Conservation (phyloP, 2,329 filamentous ascomycete species). For the Rutstroemia sp. region DNA sequence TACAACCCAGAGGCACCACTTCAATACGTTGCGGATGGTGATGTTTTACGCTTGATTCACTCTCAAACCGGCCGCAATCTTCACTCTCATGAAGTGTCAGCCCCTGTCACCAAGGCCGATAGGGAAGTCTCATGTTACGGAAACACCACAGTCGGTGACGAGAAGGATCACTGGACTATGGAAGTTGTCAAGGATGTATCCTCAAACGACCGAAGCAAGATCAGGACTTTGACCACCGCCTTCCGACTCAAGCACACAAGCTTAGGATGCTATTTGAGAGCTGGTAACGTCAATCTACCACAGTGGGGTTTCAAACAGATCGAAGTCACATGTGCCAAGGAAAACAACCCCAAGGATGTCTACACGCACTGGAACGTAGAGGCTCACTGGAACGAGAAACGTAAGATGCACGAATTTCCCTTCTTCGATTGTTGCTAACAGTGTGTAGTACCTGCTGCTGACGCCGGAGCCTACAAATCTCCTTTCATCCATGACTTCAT, state of each 20-base stretch:
- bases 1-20: conserved; percentile 67
- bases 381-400: conserved; percentile 85
- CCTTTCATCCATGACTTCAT: conserved; percentile 98
- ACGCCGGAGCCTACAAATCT: conserved; percentile 89
- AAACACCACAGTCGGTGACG: conserved; percentile 89
- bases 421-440: conserved; percentile 27
- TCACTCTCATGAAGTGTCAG: conserved; percentile 85
- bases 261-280: conserved; percentile 87
- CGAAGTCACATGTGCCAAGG: conserved; percentile 89
- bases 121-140: conserved; percentile 94
- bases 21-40: conserved; percentile 68
- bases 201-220: conserved; percentile 65
- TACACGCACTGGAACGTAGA: conserved; percentile 99
- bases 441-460: conserved; percentile 67
- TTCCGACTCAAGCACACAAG: conserved; percentile 81
- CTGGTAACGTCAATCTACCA: conserved; percentile 90
- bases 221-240: conserved; percentile 86
- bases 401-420: conserved; percentile 46
- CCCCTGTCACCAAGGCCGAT: conserved; percentile 82
- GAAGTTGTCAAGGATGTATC: conserved; percentile 88
- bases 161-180: conserved; percentile 95
- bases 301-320: conserved; percentile 99
- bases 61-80: conserved; percentile 94
- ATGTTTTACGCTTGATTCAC: conserved; percentile 80
- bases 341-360: conserved; percentile 83